phyloP scores from a whole-genome alignment of 768 basidiomycete genomes.

The Lactarius deliciosus region DNA sequence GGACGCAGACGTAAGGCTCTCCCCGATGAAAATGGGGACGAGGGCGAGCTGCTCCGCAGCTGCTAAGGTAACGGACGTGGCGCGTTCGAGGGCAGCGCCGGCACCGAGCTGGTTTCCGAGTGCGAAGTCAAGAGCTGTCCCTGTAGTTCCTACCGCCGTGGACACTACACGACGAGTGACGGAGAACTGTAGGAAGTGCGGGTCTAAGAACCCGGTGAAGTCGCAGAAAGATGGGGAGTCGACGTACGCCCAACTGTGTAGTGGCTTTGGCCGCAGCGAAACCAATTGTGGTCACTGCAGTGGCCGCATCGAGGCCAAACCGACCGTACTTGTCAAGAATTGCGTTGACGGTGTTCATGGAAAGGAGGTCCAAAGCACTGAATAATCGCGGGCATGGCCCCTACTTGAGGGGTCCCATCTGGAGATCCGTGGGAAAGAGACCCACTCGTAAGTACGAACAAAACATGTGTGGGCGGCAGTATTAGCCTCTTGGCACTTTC shows the following conservation, averaged over 20 bases:
- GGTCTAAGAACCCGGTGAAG: constrained; percentile 14
- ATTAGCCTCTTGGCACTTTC: not conserved
- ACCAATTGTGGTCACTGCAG: constrained; percentile 57
- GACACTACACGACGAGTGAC: constrained; percentile 62
- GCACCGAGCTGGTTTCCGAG: constrained; percentile 62
- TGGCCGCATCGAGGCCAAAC: constrained; percentile 66
- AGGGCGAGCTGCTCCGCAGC: constrained; percentile 71
- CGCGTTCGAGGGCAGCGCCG: constrained; percentile 54
- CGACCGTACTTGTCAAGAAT: constrained; percentile 48
- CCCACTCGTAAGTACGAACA: constrained; percentile 21
- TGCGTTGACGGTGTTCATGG: constrained; percentile 33
- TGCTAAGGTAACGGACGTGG: constrained; percentile 59
- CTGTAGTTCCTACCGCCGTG: constrained; percentile 56
- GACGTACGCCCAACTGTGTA: constrained; percentile 67
- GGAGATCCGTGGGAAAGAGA: constrained; percentile 11
- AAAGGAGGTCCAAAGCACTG: constrained; percentile 4
- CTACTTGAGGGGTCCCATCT: not conserved
- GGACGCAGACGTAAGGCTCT: constrained; percentile 74
- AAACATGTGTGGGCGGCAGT: not conserved
- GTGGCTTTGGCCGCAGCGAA: constrained; percentile 66
- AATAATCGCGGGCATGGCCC: not conserved
- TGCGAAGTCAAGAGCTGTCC: constrained; percentile 62
- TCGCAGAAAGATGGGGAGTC: not conserved
- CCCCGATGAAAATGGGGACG: constrained; percentile 70
- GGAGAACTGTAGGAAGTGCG: constrained; percentile 53